Conservation (phyloP, 75 land plant genomes). For the Cryptomeria japonica region DNA sequence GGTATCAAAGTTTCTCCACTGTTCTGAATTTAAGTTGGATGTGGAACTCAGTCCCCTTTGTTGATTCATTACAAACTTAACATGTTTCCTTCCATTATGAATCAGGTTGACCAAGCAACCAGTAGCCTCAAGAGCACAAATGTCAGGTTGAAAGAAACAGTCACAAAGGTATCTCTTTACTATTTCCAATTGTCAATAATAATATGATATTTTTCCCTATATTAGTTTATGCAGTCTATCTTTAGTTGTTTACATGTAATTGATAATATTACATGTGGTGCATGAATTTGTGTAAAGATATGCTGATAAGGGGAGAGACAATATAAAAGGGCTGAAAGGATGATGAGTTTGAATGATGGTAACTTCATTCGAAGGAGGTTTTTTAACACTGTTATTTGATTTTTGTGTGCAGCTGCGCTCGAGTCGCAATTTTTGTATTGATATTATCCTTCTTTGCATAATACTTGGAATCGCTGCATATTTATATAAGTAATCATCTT, state of each 20-base stretch:
- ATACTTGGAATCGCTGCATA: slow-evolving; percentile 82
- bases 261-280: background rate
- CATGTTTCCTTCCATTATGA: background rate
- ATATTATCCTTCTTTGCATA: slow-evolving; percentile 74
- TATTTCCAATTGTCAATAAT: background rate
- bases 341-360: background rate
- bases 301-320: background rate
- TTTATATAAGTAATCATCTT: slow-evolving; percentile 68
- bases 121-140: slow-evolving; percentile 88
- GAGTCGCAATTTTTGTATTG: slow-evolving; percentile 83
- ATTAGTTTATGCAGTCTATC: background rate
- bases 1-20: slow-evolving; percentile 29
- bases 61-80: background rate
- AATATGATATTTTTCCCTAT: background rate
- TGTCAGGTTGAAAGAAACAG: slow-evolving; percentile 84
- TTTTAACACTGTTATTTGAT: background rate
- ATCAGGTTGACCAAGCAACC: slow-evolving; percentile 75
- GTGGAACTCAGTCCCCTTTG: background rate
- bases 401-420: slow-evolving; percentile 66
- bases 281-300: background rate
- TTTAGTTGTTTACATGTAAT: background rate
- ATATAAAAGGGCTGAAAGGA: background rate
- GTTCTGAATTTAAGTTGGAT: background rate
- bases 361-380: background rate
- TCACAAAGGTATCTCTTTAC: slow-evolving; percentile 50